Evolutionary conservation across 495 filamentous ascomycete species (phyloP).

Genomic region (Talaromyces adpressus): DNA sequence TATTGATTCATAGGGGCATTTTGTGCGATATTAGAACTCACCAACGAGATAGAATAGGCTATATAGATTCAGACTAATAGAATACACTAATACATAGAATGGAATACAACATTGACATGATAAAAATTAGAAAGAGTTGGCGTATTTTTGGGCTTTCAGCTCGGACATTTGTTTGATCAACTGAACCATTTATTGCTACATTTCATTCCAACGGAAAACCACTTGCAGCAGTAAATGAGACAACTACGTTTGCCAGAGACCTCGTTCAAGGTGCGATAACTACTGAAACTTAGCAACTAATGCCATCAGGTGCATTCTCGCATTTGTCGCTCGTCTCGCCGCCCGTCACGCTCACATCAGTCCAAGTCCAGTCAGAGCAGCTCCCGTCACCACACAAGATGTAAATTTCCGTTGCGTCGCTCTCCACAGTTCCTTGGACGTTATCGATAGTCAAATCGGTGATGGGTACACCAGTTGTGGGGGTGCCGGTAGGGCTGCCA

Average conservation of each 20-base stretch:
- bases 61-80: no score
- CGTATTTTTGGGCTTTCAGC: background rate
- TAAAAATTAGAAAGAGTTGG: no score
- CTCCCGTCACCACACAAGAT: slow-evolving; percentile 15
- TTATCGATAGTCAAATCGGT: slow-evolving; percentile 45
- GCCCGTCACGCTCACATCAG: background rate
- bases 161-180: background rate
- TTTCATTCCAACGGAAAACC: background rate
- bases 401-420: slow-evolving; percentile 20
- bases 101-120: no score
- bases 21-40: no score
- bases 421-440: slow-evolving; percentile 43
- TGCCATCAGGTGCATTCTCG: background rate
- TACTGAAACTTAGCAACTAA: background rate
- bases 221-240: background rate
- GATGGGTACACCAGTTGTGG: slow-evolving; percentile 56
- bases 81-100: no score
- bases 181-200: background rate
- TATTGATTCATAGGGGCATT: no score
- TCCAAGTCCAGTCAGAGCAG: slow-evolving; percentile 22
- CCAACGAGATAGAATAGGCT: no score
- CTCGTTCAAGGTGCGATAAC: background rate
- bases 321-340: background rate
- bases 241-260: no score
- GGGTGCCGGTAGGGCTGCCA: slow-evolving; percentile 49